Evolutionary conservation across 2,329 filamentous ascomycete species (phyloP), one percentile per base, ranked within the genome.

Genomic region (Apiospora kogelbergensis): DNA sequence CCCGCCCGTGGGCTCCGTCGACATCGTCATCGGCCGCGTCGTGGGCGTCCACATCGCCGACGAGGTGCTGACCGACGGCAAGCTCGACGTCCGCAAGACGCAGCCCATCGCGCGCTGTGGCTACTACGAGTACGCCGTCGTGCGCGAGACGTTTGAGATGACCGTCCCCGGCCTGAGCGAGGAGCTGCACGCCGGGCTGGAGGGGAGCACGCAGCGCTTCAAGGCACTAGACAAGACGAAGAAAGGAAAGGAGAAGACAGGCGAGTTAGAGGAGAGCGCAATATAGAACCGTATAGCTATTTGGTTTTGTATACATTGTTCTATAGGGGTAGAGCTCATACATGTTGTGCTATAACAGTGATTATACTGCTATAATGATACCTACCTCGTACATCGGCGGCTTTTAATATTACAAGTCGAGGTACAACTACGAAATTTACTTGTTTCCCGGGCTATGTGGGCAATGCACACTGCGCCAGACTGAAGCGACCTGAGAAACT

Each of bases 141-240:
- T 90, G 2, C 78, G 79, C 66, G 83, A 87, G 26, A 84, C 85
- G 1, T 90, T 90, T 77, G 87, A 90, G 65, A 90, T 90, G 88
- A 76, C 80, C 4, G 82, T 85, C 69, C 84, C 84, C 3, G 83
- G 78, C 64, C 78, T 74, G 48, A 74, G 78, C 67, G 72, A 66
- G 46, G 73, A 20, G n/a, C 71, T 33, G 74, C 76, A 20, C 17
- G 67, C 67, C 17, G 67, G 64, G 42, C 11, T 66, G 42, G 64
- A 66, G 24, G 64, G 64, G 26, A 66, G 44, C 26, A 48, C 64
- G 15, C 33, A 22, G 64, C 40, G 42, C 6, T 44, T 41, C 2
- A 5, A 64, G 63, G 63, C 37, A 11, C n/a, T 64, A n/a, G 24
- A 22, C n/a, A 64, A 26, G 63, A 41, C 24, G 63, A 15, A 42